A percentile compares a stretch with the other conserved stretches of the same genome.
phyloP scores from a whole-genome alignment of 169 alveolate species.

The Cyclospora cayetanensis region DNA sequence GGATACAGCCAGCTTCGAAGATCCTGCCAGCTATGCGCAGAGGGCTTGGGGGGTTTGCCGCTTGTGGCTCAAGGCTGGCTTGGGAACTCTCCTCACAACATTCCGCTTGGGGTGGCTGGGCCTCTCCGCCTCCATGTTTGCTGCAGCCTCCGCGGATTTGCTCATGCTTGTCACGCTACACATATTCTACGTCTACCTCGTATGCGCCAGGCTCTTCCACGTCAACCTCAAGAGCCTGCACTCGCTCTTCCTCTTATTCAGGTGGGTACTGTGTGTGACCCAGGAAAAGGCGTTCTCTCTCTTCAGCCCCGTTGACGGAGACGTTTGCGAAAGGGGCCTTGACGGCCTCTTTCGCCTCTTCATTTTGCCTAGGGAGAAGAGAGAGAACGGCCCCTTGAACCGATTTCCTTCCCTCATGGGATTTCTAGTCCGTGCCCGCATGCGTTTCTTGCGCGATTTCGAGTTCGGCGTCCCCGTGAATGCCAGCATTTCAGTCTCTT shows the following conservation, averaged over 20 bases:
- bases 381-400: neutral
- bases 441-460: too few species aligned
- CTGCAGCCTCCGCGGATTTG: conserved; percentile 56
- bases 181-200: conserved; percentile 69
- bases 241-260: conserved; percentile 66
- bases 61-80: conserved; percentile 18
- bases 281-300: neutral
- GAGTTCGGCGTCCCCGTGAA: too few species aligned
- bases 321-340: too few species aligned
- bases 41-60: conserved; percentile 30
- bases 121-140: conserved; percentile 24
- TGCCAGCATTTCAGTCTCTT: neutral
- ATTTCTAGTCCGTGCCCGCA: too few species aligned
- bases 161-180: conserved; percentile 52
- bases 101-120: conserved; percentile 58
- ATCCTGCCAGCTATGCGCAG: neutral
- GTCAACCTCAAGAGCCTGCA: conserved; percentile 48
- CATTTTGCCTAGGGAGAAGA: neutral
- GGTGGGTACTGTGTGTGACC: too few species aligned
- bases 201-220: conserved; percentile 59
- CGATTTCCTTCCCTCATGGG: too few species aligned
- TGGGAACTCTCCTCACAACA: conserved; percentile 21
- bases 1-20: neutral
- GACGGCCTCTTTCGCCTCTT: neutral
- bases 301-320: neutral